A percentile compares a stretch with the other conserved stretches of the same genome.
phyloP scores from a whole-genome alignment of 306 rosid species.

The Dalbergia cochinchinensis region DNA sequence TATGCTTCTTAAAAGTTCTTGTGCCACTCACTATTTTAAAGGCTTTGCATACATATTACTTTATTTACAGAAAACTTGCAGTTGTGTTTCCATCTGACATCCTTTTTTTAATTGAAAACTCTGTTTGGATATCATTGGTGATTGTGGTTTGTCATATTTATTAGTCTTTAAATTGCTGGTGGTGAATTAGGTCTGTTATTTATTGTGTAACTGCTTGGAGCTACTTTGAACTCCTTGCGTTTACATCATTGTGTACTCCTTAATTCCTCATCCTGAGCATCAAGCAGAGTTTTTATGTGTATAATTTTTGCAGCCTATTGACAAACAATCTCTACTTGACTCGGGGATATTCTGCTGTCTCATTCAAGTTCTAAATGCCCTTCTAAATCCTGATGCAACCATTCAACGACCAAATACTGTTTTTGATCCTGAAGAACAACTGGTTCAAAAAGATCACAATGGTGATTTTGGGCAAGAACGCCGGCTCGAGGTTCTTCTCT shows the following conservation, averaged over 20 bases:
- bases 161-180: not conserved
- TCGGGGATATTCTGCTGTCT: slow-evolving; percentile 99
- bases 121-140: slow-evolving; percentile 25
- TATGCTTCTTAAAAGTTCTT: slow-evolving; percentile 55
- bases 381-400: slow-evolving; percentile 81
- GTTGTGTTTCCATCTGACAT: slow-evolving; percentile 17
- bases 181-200: slow-evolving; percentile 27
- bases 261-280: slow-evolving; percentile 17
- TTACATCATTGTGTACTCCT: slow-evolving; percentile 13
- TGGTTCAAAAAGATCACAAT: slow-evolving; percentile 52
- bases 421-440: slow-evolving; percentile 56
- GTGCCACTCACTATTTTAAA: slow-evolving; percentile 36
- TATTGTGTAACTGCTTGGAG: slow-evolving; percentile 25
- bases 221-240: not conserved
- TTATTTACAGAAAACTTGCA: slow-evolving; percentile 6
- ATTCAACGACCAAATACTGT: slow-evolving; percentile 58
- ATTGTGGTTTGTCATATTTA: slow-evolving; percentile 25
- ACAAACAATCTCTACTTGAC: slow-evolving; percentile 98
- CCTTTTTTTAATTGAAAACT: slow-evolving; percentile 25
- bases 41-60: not conserved
- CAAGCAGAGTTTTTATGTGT: slow-evolving; percentile 32
- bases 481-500: slow-evolving; percentile 84
- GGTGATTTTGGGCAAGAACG: slow-evolving; percentile 65
- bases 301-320: slow-evolving; percentile 78
- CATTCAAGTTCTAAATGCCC: slow-evolving; percentile 86